Evolutionary conservation across 2,329 filamentous ascomycete species (phyloP), one percentile per base, ranked within the genome.

Genomic region (Westerdykella ornata): DNA sequence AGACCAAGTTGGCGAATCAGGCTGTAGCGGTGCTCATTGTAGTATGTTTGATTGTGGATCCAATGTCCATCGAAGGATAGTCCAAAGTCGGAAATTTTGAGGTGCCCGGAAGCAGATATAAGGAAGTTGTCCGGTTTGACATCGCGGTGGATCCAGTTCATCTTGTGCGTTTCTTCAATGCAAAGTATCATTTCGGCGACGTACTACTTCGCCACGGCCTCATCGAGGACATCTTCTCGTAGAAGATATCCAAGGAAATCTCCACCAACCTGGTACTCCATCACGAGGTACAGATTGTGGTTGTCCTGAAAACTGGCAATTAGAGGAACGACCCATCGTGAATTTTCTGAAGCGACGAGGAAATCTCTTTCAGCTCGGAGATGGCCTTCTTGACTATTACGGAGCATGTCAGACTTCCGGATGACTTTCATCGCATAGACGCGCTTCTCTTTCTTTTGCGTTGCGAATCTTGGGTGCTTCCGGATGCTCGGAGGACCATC

Each of bases 341-440:
- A 94, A n/a, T 82, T 85, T 60, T 92, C 85, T 1, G 88, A 89
- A 5, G 84, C 81, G 18, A 95, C 88, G 6, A 98, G 75, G 50
- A 97, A 94, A 56, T 97, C 92, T 50, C 90, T 74, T 61, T 98
- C 90, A 0, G 89, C 90, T 28, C 88, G 81, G 15, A 98, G 67
- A 67, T 97, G 92, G 0, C 87, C 90, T 66, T 97, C 90, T 68
- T 97, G 92, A 48, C 84, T 84, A 45, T 88, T 92, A 11, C 82
- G 80, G 41, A 97, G 74, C 89, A 96, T 97, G 42, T 88, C 82
- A 1, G 87, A 87, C 62, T 98, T 98, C 43, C 85, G 81, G 52
- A 97, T 97, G 22, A 95, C 85, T 62, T 97, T 97, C 90, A 97
- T 96, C 12, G 92, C 92, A 62, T 84, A 97, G 0, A 95, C 80